phyloP scores from a whole-genome alignment of 495 filamentous ascomycete species.

The Talaromyces liani region DNA sequence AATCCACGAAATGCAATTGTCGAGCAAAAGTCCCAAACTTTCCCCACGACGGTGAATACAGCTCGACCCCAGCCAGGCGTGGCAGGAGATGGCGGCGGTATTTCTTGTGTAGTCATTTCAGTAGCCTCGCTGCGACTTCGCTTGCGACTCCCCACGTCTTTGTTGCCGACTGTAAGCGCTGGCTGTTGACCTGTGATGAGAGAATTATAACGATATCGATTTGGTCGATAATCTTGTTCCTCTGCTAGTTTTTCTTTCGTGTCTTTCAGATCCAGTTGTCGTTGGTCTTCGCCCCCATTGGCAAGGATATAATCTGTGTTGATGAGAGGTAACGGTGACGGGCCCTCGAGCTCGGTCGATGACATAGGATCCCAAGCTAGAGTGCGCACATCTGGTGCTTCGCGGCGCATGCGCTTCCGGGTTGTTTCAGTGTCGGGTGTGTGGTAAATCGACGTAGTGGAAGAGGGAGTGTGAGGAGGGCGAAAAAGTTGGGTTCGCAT shows the following conservation, averaged over 20 bases:
- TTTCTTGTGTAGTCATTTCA: constrained; percentile 16
- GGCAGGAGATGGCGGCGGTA: constrained; percentile 10
- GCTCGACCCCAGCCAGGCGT: constrained; percentile 34
- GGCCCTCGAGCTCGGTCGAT: constrained; percentile 20
- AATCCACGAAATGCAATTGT: constrained; percentile 70
- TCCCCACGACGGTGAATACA: constrained; percentile 58
- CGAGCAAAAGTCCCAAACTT: constrained; percentile 77
- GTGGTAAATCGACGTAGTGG: constrained; percentile 48
- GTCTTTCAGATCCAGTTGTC: constrained; percentile 7
- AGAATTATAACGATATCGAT: constrained; percentile 38
- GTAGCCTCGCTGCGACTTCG: constrained; percentile 33
- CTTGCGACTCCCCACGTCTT: constrained; percentile 26
- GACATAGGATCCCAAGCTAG: constrained; percentile 18
- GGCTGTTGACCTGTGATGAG: constrained; percentile 20
- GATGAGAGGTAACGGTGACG: constrained; percentile 34
- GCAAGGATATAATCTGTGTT: constrained; percentile 52
- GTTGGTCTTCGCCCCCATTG: constrained; percentile 53
- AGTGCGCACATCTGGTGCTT: constrained; percentile 18
- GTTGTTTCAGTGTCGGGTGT: constrained; percentile 44
- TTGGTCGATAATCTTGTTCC: constrained; percentile 37
- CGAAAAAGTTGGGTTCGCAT: constrained; percentile 45
- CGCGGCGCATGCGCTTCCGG: constrained; percentile 36
- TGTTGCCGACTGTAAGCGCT: constrained; percentile 18
- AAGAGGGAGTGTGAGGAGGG: constrained; percentile 56
- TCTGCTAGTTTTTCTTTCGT: constrained; percentile 28